Evolutionary conservation across 208 protist genomes (phyloP), one percentile per base, ranked within the genome.

Genomic region (Trichomonas vaginalis): DNA sequence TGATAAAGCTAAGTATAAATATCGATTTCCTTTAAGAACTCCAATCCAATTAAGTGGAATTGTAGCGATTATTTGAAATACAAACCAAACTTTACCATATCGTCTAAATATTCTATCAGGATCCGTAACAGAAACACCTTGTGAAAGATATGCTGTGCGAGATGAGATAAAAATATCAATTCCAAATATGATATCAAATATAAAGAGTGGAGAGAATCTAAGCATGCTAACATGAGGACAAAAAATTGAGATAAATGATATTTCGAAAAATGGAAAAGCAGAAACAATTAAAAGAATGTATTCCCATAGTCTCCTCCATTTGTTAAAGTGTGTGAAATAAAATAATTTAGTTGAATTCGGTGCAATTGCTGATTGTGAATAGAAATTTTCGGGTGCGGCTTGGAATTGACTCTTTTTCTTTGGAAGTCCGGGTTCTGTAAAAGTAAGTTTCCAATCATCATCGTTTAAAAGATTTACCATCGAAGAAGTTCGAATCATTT

Each of bases 211-310:
- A 4, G 82, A 88, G 35, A 37, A 83, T 42, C 40, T 42, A 10
- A 40, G 40, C 14, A 37, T 42, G 40, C 10, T 15, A 83, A 83
- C 40, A 37, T 21, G 14, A 10, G 37, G 79, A 12, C 10, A 10
- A 42, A 88, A 88, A 88, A 88, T 88, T 8, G 35, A 35, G 15
- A 47, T 45, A 27, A 88, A 88, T 32, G 82, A 47, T 47, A 88
- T 47, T 88, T 88, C 82, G 17, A 88, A 32, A 23, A 88, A 40
- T 39, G 86, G 40, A 92, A 48, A 48, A 10, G 45, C 45, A 39
- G 86, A 92, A 56, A 51, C 86, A 9, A 92, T 51, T 35, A 92
- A 92, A 92, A 92, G 35, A 35, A 92, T 51, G 45, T 92, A 92
- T 92, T 92, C 86, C 86, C 86, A 92, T 35, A 92, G 4, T 51